A percentile compares a stretch with the other conserved stretches of the same genome.
Conservation (phyloP, 768 basidiomycete species). For the Boletus reticuloceps region DNA sequence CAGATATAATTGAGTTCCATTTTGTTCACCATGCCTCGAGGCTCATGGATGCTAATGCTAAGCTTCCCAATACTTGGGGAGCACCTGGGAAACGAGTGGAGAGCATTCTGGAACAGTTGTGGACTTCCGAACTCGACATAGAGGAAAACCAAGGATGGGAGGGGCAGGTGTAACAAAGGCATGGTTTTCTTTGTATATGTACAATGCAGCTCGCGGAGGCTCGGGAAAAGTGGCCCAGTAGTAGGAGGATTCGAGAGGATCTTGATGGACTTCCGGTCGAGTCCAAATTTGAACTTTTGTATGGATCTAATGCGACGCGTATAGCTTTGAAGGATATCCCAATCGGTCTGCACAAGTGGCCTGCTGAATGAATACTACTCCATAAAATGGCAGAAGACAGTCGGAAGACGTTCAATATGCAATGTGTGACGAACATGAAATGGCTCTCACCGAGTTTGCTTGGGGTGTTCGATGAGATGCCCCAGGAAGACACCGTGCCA, state of each 20-base stretch:
- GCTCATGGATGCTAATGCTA: not conserved
- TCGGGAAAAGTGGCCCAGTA: too few species aligned
- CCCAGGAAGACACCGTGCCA: too few species aligned
- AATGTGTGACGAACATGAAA: too few species aligned
- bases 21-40: not conserved
- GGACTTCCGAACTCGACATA: not conserved
- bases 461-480: too few species aligned
- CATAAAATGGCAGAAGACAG: too few species aligned
- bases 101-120: not conserved
- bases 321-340: not conserved
- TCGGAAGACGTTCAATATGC: not conserved
- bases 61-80: not conserved
- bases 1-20: not conserved
- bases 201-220: not conserved
- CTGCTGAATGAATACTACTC: not conserved
- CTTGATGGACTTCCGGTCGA: too few species aligned
- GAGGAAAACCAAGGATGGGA: not conserved
- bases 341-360: not conserved
- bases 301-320: not conserved
- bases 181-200: not conserved
- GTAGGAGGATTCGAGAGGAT: too few species aligned
- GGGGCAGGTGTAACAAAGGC: not conserved
- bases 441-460: too few species aligned
- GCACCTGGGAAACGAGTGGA: not conserved
- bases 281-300: not conserved